Base-by-base conservation (phyloP, 768 basidiomycete genomes). In the Paxillus rubicundulus region DNA sequence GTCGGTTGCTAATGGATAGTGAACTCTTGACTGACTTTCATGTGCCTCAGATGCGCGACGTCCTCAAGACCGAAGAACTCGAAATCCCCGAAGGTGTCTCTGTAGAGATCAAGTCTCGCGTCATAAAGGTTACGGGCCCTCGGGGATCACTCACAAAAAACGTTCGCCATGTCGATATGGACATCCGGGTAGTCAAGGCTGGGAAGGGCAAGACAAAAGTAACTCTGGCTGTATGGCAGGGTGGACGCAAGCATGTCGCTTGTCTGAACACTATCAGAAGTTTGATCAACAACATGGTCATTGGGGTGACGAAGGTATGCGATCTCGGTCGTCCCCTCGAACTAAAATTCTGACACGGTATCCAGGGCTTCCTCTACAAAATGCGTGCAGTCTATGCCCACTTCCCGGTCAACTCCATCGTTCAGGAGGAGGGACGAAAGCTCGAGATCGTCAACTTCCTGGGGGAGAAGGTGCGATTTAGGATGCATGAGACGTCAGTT, bases 361-460 rank as follows among this genome's bases (percentile, higher is more conserved):
- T 48, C 39, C 61, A 95, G 95, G 97, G 97, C 57, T 99, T 98
- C 86, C 85, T 86, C 64, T 99, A 99, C 84, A 99, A 98, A 87
- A 98, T 99, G 96, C 92, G 95, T 63, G 82, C 93, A 24, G 97
- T 99, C 47, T 99, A 98, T 69, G 97, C 97, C 63, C 97, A 99
- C 80, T 99, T 99, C 81, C 97, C 97, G 55, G 97, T 99, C 82
- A 99, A 99, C 80, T 87, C 88, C 70, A 96, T 97, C 71, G 91
- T 96, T 65, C 86, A 89, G 70, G 84, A 89, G 8, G 71, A 71
- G 54, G 92, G 89, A 48, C 70, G 66, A 36, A 72, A 82, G 44
- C 73, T 95, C 43, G 94, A 96, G 71, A 96, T 97, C 72, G 88
- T 94, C 58, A 96, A 95, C 75, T 95, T 96, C 77, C 77, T 95